Base-by-base conservation (phyloP, 1,284 basidiomycete genomes). In the Coriolopsis trogii region DNA sequence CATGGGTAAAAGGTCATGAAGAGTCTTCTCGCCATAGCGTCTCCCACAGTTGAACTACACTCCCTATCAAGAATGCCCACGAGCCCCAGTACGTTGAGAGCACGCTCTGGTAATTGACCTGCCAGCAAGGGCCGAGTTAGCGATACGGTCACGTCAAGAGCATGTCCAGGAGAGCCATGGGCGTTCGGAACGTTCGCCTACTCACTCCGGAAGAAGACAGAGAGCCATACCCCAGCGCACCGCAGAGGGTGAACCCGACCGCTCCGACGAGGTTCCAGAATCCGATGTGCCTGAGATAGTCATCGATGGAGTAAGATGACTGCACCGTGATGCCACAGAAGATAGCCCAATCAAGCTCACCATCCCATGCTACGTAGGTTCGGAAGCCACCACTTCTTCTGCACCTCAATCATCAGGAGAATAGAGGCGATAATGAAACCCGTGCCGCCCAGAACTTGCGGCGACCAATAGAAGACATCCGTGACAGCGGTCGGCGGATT, bases 1-100 rank as follows among this genome's bases (percentile, higher is more conserved):
- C n/a, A 30, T 13, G 28, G 20, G 6, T 21, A 4, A 5, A 6
- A 8, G 7, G 6, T 13, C 6, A 13, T 18, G 12, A 6, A 40
- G 36, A 18, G 39, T 56, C 41, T n/a, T 66, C 65, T 3, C 65
- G 56, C 64, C 64, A 67, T 6, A 67, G 36, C 23, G 63, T 69
- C 61, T 78, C 74, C 59, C 77, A 81, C 59, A 77, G 68, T 64
- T 83, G 82, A n/a, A 79, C 62, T 0, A 75, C 55, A 56, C 79
- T 81, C 4, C 80, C 81, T 37, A 84, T 78, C 63, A 84, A 66
- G 70, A 84, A 85, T 5, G 77, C 81, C 77, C 80, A 84, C 13
- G 77, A 74, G 18, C 80, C 82, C 82, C 81, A 85, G 61, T 81
- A 84, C 0, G 82, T 84, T 12, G 73, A 71, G 31, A 82, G 64